Conservation (phyloP, 75 land plant genomes). For the Cunninghamia lanceolata region DNA sequence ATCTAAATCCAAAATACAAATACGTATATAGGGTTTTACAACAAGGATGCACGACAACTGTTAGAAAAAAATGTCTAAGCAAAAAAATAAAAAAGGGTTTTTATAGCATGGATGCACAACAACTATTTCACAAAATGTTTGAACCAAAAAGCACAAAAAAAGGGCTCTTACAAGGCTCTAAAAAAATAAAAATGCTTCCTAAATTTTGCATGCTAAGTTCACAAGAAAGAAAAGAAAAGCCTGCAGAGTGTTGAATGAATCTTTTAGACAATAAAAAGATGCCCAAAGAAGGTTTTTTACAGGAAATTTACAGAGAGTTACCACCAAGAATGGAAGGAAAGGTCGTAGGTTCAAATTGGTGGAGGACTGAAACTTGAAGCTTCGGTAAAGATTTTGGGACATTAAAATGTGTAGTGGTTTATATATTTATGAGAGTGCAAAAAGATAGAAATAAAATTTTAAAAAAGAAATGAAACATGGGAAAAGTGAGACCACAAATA, state of each 20-base stretch:
- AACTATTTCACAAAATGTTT: background rate
- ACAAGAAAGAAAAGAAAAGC: background rate
- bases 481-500: background rate
- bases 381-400: background rate
- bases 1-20: background rate
- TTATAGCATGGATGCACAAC: no score
- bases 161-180: no score
- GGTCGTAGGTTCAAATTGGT: background rate
- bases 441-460: no score
- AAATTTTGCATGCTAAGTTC: no score
- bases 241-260: background rate
- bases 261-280: background rate
- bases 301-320: background rate
- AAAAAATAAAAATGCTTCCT: no score
- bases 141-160: background rate
- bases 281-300: background rate
- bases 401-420: background rate
- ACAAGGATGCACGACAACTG: no score
- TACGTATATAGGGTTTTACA: no score
- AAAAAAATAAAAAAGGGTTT: no score
- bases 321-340: background rate
- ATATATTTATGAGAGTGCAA: no score
- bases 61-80: no score
- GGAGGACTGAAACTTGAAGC: no score
- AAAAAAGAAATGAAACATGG: no score